Conservation (phyloP, 1,139 yeast species). For the Candida buenavistaensis region DNA sequence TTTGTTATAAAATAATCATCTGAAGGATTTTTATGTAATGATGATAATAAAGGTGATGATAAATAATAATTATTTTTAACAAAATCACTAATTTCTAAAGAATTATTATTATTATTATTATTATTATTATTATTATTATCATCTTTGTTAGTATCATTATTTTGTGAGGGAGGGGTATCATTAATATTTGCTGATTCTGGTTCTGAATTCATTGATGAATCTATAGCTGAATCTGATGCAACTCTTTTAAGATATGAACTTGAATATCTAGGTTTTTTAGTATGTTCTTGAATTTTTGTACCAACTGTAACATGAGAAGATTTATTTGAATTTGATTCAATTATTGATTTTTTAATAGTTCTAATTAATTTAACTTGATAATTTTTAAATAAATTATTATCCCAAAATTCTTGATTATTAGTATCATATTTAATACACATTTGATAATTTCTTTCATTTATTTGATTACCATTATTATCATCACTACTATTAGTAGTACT, state of each 20-base stretch:
- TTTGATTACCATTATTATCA: constrained; percentile 3
- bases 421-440: constrained; percentile 63
- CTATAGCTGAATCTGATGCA: constrained; percentile 32
- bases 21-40: constrained; percentile 12
- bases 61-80: constrained; percentile 38
- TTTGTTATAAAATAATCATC: constrained; percentile 7
- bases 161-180: constrained; percentile 6
- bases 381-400: constrained; percentile 63
- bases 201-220: constrained; percentile 9
- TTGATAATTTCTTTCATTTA: constrained; percentile 25
- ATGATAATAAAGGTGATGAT: constrained; percentile 40
- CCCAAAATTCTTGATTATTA: constrained; percentile 66
- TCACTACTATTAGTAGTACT: constrained; percentile 4
- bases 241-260: constrained; percentile 38
- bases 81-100: constrained; percentile 24
- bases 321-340: background rate
- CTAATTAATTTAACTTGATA: constrained; percentile 53
- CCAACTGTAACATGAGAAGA: background rate
- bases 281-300: constrained; percentile 19
- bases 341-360: constrained; percentile 12
- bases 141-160: constrained; percentile 34
- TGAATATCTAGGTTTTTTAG: constrained; percentile 40
- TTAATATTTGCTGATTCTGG: constrained; percentile 4
- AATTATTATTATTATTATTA: constrained; percentile 3
- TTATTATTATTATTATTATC: constrained; percentile 28